Evolutionary conservation across 2,329 filamentous ascomycete species (phyloP).

Genomic region (Trichophyton benhamiae): DNA sequence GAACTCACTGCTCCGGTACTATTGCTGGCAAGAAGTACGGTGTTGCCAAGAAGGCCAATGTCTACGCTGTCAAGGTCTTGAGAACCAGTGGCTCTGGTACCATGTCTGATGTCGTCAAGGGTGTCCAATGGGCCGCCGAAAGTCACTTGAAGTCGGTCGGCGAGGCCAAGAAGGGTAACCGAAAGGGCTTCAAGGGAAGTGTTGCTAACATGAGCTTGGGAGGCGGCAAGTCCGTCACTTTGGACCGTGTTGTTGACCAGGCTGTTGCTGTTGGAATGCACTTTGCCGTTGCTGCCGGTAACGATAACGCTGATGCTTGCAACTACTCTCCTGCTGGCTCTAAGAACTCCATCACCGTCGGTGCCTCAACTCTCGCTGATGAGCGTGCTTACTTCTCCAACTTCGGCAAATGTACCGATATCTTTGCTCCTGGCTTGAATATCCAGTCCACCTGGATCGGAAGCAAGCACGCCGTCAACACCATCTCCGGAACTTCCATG

Average conservation of each 20-base stretch:
- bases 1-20: conserved; percentile 97
- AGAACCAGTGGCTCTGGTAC: conserved; percentile 92
- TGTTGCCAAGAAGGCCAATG: conserved; percentile 95
- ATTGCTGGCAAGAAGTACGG: conserved; percentile 97
- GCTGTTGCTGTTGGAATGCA: conserved; percentile 85
- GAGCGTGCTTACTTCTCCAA: conserved; percentile 99
- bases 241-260: conserved; percentile 87
- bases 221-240: conserved; percentile 85
- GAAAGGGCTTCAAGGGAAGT: conserved; percentile 95
- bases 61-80: conserved; percentile 97
- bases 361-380: conserved; percentile 83
- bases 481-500: conserved; percentile 99
- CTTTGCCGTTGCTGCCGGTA: conserved; percentile 96
- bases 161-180: conserved; percentile 73
- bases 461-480: conserved; percentile 91
- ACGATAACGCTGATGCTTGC: conserved; percentile 98
- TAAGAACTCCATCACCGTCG: conserved; percentile 83
- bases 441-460: conserved; percentile 98
- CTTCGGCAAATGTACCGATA: conserved; percentile 98
- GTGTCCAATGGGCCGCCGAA: conserved; percentile 86
- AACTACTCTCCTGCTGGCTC: conserved; percentile 97
- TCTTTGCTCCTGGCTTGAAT: conserved; percentile 94
- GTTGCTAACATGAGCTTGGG: conserved; percentile 99
- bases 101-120: conserved; percentile 98
- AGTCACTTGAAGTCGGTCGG: conserved; percentile 64